These are phyloP conservation scores for Lanmaoa pseudosensibilis DNA, from an alignment of 768 basidiomycete species.

Conservation along the genomic window DNA sequence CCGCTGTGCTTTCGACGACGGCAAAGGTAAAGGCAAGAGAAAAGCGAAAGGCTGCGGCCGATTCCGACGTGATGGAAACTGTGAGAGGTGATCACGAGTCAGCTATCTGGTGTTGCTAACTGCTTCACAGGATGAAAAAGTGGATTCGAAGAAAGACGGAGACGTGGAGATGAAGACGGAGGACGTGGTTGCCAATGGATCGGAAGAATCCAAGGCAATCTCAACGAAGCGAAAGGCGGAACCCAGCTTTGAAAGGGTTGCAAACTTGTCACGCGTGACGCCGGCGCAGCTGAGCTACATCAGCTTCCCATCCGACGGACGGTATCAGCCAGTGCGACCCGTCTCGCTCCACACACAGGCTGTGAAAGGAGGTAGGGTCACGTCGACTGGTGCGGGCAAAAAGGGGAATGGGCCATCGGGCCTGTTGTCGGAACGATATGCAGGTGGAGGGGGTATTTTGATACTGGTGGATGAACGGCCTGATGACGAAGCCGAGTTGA, in stretches of 20 bases:
- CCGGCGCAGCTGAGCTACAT: slow-evolving; percentile 86
- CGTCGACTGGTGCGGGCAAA: slow-evolving; percentile 25
- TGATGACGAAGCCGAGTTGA: slow-evolving; percentile 70
- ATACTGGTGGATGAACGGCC: slow-evolving; percentile 75
- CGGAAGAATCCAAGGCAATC: slow-evolving; percentile 53
- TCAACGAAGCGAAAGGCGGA: slow-evolving; percentile 66
- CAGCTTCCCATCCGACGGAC: slow-evolving; percentile 72
- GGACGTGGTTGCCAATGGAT: slow-evolving; percentile 56
- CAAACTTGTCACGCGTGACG: slow-evolving; percentile 91
- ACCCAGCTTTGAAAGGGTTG: slow-evolving; percentile 68
- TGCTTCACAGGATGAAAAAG: slow-evolving; percentile 50
- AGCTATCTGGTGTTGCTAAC: slow-evolving; percentile 14
- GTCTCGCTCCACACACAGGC: slow-evolving; percentile 50
- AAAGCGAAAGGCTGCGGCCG: slow-evolving; percentile 85
- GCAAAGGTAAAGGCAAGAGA: slow-evolving; percentile 96
- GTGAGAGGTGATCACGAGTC: slow-evolving; percentile 45
- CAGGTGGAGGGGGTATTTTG: slow-evolving; percentile 85
- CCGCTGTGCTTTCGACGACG: slow-evolving; percentile 95
- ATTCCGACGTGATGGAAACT: slow-evolving; percentile 79
- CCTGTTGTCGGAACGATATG: slow-evolving; percentile 56
- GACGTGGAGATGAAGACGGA: slow-evolving; percentile 84
- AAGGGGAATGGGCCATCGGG: slow-evolving; percentile 33
- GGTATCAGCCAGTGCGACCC: slow-evolving; percentile 88
- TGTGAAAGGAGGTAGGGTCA: slow-evolving; percentile 37
- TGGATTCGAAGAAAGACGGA: slow-evolving; percentile 51